Evolutionary conservation across 352 stramenopile species (phyloP), one percentile per base, ranked within the genome.

Genomic region (Blastocystis sp.): DNA sequence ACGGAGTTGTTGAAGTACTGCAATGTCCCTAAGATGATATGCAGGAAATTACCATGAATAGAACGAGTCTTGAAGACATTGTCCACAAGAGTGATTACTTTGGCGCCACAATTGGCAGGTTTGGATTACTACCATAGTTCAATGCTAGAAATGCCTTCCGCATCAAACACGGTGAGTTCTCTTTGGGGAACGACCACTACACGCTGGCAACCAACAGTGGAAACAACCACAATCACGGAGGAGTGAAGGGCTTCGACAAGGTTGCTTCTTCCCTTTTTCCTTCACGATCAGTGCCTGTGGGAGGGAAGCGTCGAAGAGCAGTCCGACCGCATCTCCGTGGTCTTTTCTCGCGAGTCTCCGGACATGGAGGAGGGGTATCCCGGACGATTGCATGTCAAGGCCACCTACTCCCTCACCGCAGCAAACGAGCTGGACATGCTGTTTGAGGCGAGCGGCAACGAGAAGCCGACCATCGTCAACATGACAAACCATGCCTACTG

Each of bases 401-500:
- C 38, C 5, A 56, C 28, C 40, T 88, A 88, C 34, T 65, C 45
- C 43, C 45, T 88, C 9, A 90, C 71, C 52, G 21, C 17, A 4
- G 45, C 70, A 19, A 80, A 90, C 45, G 43, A 87, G 1, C 53
- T 90, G 23, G 53, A 76, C 4, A 88, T 89, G 41, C 56, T 41
- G 34, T 90, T 81, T 52, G 61, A 66, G 14, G 78, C 80, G 2
- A 71, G 38, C 9, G 62, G 86, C 0, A 79, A 89, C 66, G 69
- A 61, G 38, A 19, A 69, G 53, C 74, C 88, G 19, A 90, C 89
- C 3, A 48, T 78, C 10, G 61, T 90, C 7, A 90, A 89, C 60
- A 62, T 90, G 43, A 90, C 89, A 1, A 90, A 90, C 62, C 89
- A 90, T 62, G 69, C 88, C 1, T 90, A 90, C 40, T 90, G 88